Evolutionary conservation across 2,329 filamentous ascomycete genomes (phyloP).

Genomic region (Penicillium hesseltinei): DNA sequence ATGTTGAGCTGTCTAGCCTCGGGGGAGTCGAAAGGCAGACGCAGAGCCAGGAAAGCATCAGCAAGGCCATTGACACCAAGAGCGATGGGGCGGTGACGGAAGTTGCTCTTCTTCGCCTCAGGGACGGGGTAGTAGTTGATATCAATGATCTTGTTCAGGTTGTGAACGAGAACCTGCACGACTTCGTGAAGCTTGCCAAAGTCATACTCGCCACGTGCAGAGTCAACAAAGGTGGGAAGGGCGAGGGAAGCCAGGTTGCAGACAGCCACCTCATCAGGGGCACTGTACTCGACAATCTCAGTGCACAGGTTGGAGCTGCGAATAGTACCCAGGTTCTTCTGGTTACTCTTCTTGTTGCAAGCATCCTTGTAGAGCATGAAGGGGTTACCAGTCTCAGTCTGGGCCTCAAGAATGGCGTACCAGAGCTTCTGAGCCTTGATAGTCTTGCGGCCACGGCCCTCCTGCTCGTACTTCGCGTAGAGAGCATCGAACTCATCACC

Average conservation of each 20-base stretch:
- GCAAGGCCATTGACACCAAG: conserved; percentile 97
- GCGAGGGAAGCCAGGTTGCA: conserved; percentile 97
- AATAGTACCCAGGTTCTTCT: conserved; percentile 98
- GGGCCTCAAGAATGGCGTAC: conserved; percentile 97
- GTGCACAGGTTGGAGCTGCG: conserved; percentile 98
- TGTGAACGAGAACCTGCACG: conserved; percentile 84
- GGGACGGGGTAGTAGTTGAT: conserved; percentile 97
- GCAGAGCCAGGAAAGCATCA: conserved; percentile 94
- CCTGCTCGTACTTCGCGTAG: conserved; percentile 84
- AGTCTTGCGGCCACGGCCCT: conserved; percentile 83
- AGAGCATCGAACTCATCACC: conserved; percentile 95
- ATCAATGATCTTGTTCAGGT: conserved; percentile 98
- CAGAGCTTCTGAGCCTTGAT: conserved; percentile 98
- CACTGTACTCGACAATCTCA: conserved; percentile 96
- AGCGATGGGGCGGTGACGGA: conserved; percentile 93
- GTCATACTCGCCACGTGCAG: conserved; percentile 80
- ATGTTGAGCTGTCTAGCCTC: conserved; percentile 93
- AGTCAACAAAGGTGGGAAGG: conserved; percentile 86
- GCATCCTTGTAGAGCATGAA: conserved; percentile 99
- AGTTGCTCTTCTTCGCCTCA: conserved; percentile 93
- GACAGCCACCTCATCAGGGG: conserved; percentile 96
- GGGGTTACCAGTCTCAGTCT: conserved; percentile 97
- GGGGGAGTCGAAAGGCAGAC: conserved; percentile 93
- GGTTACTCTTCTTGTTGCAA: conserved; percentile 99
- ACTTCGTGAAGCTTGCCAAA: conserved; percentile 97